phyloP scores from a whole-genome alignment of 1,139 yeast species.

The Hyphopichia khmerensis region DNA sequence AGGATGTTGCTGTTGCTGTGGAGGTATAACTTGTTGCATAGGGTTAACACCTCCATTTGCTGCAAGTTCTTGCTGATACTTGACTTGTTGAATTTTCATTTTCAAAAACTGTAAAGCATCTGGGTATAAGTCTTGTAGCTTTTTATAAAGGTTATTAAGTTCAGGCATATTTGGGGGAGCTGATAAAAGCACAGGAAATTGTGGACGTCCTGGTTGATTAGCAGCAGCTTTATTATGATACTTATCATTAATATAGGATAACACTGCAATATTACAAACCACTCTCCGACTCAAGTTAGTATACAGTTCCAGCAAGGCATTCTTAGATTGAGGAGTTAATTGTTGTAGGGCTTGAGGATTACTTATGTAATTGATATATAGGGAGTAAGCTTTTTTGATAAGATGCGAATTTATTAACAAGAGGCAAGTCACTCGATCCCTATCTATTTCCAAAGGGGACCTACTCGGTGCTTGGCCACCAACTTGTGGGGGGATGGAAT shows the following conservation, averaged over 20 bases:
- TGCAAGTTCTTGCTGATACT: conserved; percentile 20
- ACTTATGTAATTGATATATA: conserved; percentile 35
- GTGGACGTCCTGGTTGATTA: conserved; percentile 29
- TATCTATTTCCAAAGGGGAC: conserved; percentile 25
- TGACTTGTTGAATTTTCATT: conserved; percentile 44
- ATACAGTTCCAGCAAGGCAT: conserved; percentile 43
- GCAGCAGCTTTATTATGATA: conserved; percentile 39
- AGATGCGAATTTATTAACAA: conserved; percentile 53
- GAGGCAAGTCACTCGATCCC: conserved; percentile 50
- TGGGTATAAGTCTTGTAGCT: conserved; percentile 53
- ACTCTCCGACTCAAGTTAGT: conserved; percentile 52
- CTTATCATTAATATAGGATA: conserved; percentile 52
- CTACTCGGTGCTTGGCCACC: not conserved
- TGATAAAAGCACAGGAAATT: conserved; percentile 52
- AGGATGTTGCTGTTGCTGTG: conserved; percentile 9
- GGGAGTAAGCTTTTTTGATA: conserved; percentile 46
- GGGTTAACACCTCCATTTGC: conserved; percentile 11
- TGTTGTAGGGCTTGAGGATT: conserved; percentile 37
- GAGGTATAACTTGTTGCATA: conserved; percentile 7
- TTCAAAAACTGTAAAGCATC: conserved; percentile 53
- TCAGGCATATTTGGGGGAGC: conserved; percentile 61
- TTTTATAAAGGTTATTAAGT: conserved; percentile 43
- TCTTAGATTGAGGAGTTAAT: conserved; percentile 36
- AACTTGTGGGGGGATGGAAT: not conserved
- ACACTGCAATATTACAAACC: conserved; percentile 53